Evolutionary conservation across 2,329 filamentous ascomycete species (phyloP), one percentile per base, ranked within the genome.

Genomic region (Spiromastix sp.): DNA sequence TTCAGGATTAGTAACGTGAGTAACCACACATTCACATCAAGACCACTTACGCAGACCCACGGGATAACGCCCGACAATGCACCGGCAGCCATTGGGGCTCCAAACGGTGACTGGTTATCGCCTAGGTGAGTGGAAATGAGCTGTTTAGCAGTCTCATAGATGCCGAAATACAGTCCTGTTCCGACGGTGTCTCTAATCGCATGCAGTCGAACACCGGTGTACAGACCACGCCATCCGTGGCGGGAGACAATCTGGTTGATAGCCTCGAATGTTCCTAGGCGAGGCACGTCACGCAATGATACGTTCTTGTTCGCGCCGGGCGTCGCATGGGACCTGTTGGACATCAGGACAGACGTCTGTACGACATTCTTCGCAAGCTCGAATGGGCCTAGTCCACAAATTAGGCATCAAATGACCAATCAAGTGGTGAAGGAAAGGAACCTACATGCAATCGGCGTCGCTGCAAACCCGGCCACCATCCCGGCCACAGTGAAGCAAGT

Each of bases 351-450:
- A 1, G 64, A 67, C 6, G 64, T 65, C 44, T 67, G 64, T 11
- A 66, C 61, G 4, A 66, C 64, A 38, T 67, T 67, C 45, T 67
- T 67, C 32, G 64, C 59, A 21, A 66, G 47, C 49, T 67, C 64
- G 34, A 67, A 64, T 1, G 64, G 64, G 39, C 63, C 63, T 65
- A 33, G 3, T n/a, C n/a, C n/a, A n/a, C n/a, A n/a, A n/a, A n/a
- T n/a, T n/a, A n/a, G n/a, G n/a, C n/a, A n/a, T n/a, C n/a, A n/a
- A n/a, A n/a, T n/a, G n/a, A n/a, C n/a, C n/a, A n/a, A n/a, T n/a
- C n/a, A n/a, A n/a, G n/a, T n/a, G n/a, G n/a, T n/a, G n/a, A n/a
- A n/a, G n/a, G n/a, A n/a, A n/a, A n/a, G 20, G 3, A 11, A 43
- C 62, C 44, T 54, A 66, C 63, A 67, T 27, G 64, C 59, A 40